phyloP scores from a whole-genome alignment of 2,329 filamentous ascomycete genomes.

The Cytospora piceae region DNA sequence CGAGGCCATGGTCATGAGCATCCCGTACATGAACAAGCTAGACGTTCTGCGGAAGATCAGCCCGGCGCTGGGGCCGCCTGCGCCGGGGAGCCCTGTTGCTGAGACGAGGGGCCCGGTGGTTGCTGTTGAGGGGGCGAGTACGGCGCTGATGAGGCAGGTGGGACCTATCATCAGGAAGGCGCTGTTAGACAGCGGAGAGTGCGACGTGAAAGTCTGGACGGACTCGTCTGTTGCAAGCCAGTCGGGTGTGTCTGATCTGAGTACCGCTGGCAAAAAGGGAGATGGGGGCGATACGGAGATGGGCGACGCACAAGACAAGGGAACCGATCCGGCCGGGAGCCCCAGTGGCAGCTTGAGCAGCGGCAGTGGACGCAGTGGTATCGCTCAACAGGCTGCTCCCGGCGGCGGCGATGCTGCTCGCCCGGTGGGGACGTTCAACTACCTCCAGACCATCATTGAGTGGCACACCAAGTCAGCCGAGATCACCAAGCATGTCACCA shows the following conservation, averaged over 20 bases:
- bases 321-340: slow-evolving; percentile 8
- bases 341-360: slow-evolving; percentile 14
- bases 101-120: slow-evolving; percentile 76
- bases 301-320: slow-evolving; percentile 13
- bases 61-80: slow-evolving; percentile 59
- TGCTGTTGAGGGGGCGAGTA: slow-evolving; percentile 76
- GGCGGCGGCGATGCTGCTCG: background rate
- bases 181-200: slow-evolving; percentile 52
- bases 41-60: slow-evolving; percentile 76
- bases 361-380: background rate
- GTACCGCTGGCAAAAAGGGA: slow-evolving; percentile 43
- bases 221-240: slow-evolving; percentile 32
- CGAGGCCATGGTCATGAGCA: slow-evolving; percentile 74
- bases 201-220: slow-evolving; percentile 53
- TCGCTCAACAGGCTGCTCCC: background rate
- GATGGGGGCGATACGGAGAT: slow-evolving; percentile 19
- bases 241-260: background rate
- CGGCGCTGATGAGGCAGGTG: slow-evolving; percentile 54
- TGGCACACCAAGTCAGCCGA: slow-evolving; percentile 80
- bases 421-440: slow-evolving; percentile 44
- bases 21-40: slow-evolving; percentile 76
- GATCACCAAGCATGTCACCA: slow-evolving; percentile 60
- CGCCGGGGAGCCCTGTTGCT: slow-evolving; percentile 35
- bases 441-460: slow-evolving; percentile 67
- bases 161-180: slow-evolving; percentile 68